Evolutionary conservation across 805 yeast genomes (phyloP), one percentile per base, ranked within the genome.

Genomic region (Pichia ethanolica): DNA sequence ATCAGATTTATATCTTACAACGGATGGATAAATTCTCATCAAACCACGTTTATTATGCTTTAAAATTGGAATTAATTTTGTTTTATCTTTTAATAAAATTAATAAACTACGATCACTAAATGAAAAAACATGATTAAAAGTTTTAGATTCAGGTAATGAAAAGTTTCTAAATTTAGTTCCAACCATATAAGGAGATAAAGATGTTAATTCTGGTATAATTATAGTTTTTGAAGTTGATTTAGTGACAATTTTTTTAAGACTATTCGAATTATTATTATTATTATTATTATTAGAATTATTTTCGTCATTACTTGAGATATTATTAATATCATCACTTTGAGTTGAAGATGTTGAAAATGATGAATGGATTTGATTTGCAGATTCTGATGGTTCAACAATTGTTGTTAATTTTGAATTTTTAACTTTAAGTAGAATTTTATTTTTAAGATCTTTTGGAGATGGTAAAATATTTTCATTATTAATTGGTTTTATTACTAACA

Each of bases 11-110:
- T 86, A 74, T 39, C 97, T 69, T 49, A 82, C 76, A 7, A 81
- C 82, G 1, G 95, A 82, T 0, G 99, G 99, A 61, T 93, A 93
- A 0, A 89, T 78, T 46, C 99, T 73, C 84, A 88, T 82, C 47
- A 91, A 62, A 59, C 74, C 87, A 45, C 73, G 72, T 52, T 82
- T 68, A 63, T 93, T 91, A 64, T 93, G 98, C 60, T 86, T 86
- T 54, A 77, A 73, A 5, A 90, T 59, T 4, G 89, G 75, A 4
- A 71, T 68, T 4, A 66, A 59, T 52, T 81, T 82, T 2, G 68
- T 73, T 1, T 73, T 67, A 54, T 88, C 91, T 53, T 81, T 82
- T 35, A 80, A 61, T 78, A 90, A 76, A 8, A 78, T 69, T 43
- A 76, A 76, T 39, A 87, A 65, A 2, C 80, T 69, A 47, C 86